These are phyloP conservation scores for Phytophthora colocasiae DNA, from an alignment of 352 stramenopile species.

Conservation along the genomic window DNA sequence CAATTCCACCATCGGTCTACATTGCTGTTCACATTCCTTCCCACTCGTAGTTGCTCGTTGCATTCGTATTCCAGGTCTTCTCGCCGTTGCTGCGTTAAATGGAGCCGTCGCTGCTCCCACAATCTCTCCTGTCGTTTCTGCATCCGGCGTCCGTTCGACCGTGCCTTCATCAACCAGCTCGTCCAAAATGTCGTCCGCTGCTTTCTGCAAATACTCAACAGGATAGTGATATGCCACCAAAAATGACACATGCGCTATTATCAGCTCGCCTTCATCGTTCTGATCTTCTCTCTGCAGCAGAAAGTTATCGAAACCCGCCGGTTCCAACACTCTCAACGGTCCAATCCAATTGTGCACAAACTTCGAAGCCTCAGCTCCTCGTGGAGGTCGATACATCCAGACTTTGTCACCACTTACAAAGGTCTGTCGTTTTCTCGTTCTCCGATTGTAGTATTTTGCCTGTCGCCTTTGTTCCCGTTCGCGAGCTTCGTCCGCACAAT, in stretches of 20 bases:
- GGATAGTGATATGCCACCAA: constrained; percentile 8
- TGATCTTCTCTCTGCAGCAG: constrained; percentile 1
- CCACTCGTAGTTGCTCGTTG: neutral
- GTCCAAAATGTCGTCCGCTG: neutral
- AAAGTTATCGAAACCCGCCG: constrained; percentile 3
- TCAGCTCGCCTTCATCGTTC: neutral
- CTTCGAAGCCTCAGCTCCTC: neutral
- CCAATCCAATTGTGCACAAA: constrained; percentile 10
- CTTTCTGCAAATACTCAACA: neutral
- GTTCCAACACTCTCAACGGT: neutral
- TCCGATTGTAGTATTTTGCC: too few relatives aligned
- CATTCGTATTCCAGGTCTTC: neutral
- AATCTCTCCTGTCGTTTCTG: neutral
- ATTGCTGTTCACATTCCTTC: too few relatives aligned
- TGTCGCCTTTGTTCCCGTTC: too few relatives aligned
- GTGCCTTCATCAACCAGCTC: constrained; percentile 9
- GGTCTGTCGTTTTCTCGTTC: too few relatives aligned
- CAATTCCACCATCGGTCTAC: neutral
- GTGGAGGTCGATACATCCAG: too few relatives aligned
- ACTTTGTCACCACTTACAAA: too few relatives aligned
- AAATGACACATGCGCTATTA: constrained; percentile 10
- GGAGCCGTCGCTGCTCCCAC: neutral
- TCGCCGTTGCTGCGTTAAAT: neutral
- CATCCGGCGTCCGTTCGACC: neutral
- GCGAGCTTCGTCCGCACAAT: too few relatives aligned